These are phyloP conservation scores for Cryoendolithus antarcticus DNA, from an alignment of 2,329 filamentous ascomycete genomes.

Conservation along the genomic window DNA sequence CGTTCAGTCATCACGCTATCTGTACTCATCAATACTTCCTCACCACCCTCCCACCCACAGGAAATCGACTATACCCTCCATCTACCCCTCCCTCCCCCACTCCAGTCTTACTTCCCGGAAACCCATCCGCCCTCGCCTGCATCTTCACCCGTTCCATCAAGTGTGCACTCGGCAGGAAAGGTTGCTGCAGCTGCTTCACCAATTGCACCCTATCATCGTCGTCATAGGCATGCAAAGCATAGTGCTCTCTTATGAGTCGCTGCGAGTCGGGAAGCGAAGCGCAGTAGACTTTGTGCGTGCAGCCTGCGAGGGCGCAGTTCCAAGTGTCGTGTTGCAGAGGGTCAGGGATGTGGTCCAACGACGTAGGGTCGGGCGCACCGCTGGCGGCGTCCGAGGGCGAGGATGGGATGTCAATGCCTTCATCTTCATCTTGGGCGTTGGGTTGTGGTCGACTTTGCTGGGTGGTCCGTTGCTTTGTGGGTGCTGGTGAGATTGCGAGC, in stretches of 20 bases:
- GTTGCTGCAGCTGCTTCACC: slow-evolving; percentile 44
- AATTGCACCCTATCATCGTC: slow-evolving; percentile 37
- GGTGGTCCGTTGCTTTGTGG: slow-evolving; percentile 1
- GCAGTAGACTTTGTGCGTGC: slow-evolving; percentile 50
- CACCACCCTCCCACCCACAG: too few species aligned
- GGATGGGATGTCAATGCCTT: slow-evolving; percentile 23
- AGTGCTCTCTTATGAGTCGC: slow-evolving; percentile 47
- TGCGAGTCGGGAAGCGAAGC: slow-evolving; percentile 46
- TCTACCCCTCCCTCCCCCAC: too few species aligned
- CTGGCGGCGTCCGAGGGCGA: slow-evolving; percentile 12
- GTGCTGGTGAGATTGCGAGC: neutral
- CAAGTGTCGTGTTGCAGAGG: slow-evolving; percentile 42
- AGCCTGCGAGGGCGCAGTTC: slow-evolving; percentile 53
- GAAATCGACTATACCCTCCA: too few species aligned
- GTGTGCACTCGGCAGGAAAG: slow-evolving; percentile 31
- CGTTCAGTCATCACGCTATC: too few species aligned
- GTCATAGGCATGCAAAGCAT: slow-evolving; percentile 47
- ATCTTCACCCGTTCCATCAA: slow-evolving; percentile 34
- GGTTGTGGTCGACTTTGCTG: neutral
- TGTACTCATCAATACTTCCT: too few species aligned
- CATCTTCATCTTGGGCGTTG: slow-evolving; percentile 13
- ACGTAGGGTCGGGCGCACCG: slow-evolving; percentile 5
- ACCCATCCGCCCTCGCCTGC: slow-evolving; percentile 11
- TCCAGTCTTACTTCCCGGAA: neutral
- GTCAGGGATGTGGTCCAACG: slow-evolving; percentile 11